phyloP scores from a whole-genome alignment of 805 yeast genomes.

The Starmerella gropengiesseri region DNA sequence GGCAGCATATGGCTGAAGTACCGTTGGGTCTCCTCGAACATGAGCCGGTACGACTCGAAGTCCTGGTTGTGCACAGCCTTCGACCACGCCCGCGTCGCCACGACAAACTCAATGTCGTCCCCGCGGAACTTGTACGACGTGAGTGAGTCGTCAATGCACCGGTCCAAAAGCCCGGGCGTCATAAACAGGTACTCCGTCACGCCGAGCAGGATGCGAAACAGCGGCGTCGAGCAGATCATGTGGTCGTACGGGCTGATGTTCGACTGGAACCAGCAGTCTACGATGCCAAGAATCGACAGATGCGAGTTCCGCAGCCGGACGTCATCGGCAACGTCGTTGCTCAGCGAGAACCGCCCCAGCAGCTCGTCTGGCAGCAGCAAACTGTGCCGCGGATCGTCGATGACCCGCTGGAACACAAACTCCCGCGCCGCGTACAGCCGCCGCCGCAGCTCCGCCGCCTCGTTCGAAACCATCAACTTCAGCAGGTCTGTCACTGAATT shows the following conservation, averaged over 20 bases:
- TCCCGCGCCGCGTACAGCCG: slow-evolving; percentile 59
- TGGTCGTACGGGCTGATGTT: slow-evolving; percentile 91
- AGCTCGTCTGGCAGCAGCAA: slow-evolving; percentile 67
- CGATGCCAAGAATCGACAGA: slow-evolving; percentile 76
- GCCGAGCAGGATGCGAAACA: slow-evolving; percentile 84
- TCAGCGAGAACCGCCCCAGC: slow-evolving; percentile 67
- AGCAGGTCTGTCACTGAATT: slow-evolving; percentile 72
- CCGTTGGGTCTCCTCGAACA: slow-evolving; percentile 69
- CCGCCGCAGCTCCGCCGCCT: slow-evolving; percentile 43
- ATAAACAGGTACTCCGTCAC: slow-evolving; percentile 87
- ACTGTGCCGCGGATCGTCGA: slow-evolving; percentile 39
- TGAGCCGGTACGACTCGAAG: slow-evolving; percentile 55
- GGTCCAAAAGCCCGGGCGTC: slow-evolving; percentile 71
- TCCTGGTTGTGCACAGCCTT: slow-evolving; percentile 65
- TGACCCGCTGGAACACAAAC: slow-evolving; percentile 61
- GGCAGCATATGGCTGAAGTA: slow-evolving; percentile 79
- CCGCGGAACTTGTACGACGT: slow-evolving; percentile 57
- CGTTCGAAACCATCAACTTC: slow-evolving; percentile 67
- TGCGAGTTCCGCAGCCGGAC: slow-evolving; percentile 67
- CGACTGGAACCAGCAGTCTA: slow-evolving; percentile 81
- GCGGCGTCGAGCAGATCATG: slow-evolving; percentile 90
- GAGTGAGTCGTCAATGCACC: slow-evolving; percentile 63
- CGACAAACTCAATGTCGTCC: slow-evolving; percentile 85
- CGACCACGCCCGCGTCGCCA: slow-evolving; percentile 86
- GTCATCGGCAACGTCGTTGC: slow-evolving; percentile 49